phyloP scores from a whole-genome alignment of 106 monocot species.

The Gastrodia elata region DNA sequence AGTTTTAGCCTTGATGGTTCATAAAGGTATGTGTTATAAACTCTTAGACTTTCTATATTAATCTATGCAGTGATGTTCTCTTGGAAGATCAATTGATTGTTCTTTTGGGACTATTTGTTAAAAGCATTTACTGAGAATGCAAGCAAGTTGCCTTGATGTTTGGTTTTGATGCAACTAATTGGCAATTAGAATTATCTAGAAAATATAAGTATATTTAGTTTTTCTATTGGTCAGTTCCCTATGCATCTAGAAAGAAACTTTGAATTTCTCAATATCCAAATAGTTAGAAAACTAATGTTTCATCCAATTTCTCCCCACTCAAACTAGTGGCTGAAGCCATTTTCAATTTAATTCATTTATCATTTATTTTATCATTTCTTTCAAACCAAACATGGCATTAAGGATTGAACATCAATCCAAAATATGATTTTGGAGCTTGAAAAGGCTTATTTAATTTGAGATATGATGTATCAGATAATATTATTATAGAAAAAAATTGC shows the following conservation, averaged over 20 bases:
- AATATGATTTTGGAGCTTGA: neutral
- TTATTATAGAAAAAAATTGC: neutral
- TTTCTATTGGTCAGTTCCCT: too few relatives aligned
- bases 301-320: neutral
- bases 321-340: neutral
- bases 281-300: too few relatives aligned
- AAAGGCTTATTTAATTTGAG: neutral
- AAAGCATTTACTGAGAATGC: neutral
- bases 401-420: neutral
- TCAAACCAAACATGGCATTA: neutral
- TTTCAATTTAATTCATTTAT: neutral
- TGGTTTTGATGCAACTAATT: neutral
- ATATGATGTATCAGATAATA: neutral
- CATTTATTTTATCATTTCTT: neutral
- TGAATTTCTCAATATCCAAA: neutral
- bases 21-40: slow-evolving; percentile 38
- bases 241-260: too few relatives aligned
- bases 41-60: neutral
- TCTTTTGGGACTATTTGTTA: neutral
- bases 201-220: neutral
- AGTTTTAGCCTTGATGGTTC: slow-evolving; percentile 33
- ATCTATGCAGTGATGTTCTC: neutral
- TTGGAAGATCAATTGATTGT: neutral
- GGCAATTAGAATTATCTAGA: neutral
- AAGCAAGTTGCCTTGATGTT: neutral